Base-by-base conservation (phyloP, 345 rosid species). In the Ceriops decandra region DNA sequence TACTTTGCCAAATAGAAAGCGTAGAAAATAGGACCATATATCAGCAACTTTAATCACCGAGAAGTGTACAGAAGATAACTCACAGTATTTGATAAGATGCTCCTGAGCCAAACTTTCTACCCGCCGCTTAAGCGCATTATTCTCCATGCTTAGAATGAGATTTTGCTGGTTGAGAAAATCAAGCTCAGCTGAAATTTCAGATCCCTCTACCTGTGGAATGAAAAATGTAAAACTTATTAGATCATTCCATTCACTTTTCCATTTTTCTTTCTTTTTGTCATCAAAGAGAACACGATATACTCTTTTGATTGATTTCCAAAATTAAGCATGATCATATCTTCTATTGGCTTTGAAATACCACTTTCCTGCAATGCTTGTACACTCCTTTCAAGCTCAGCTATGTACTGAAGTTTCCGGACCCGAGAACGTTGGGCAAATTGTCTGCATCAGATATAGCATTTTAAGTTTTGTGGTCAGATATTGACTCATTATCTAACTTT, bases 61-160 rank as follows among this genome's bases (percentile, higher is more conserved):
- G 16, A 56, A 10, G 28, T 10, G 4, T 56, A 15, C 5, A 26
- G 11, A 20, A 10, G 24, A 20, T 17, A 56, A 83, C 96, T 81
- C 76, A 91, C 98, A 58, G 72, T 82, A 82, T 84, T 89, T 93
- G 74, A 91, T 88, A 66, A 83, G 81, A 69, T 91, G 87, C 80
- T 93, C 97, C 65, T 88, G 93, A 62, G 97, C 82, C 69, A 90
- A 72, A 79, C 77, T 93, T 74, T 89, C 95, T 35, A 93, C 62
- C 5, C 98, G 95, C 59, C 86, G 95, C 79, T 84, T 85, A 62
- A 93, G 86, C 60, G 97, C 85, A 83, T 86, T 89, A 79, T 91
- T 91, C 80, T 93, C 98, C 97, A 93, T 77, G 85, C 86, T 85
- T 63, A 90, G 77, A 75, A 89, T 87, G 75, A 89, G 96, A 78